Evolutionary conservation across 2,329 filamentous ascomycete species (phyloP).

Genomic region (Phyllosticta capitalensis): DNA sequence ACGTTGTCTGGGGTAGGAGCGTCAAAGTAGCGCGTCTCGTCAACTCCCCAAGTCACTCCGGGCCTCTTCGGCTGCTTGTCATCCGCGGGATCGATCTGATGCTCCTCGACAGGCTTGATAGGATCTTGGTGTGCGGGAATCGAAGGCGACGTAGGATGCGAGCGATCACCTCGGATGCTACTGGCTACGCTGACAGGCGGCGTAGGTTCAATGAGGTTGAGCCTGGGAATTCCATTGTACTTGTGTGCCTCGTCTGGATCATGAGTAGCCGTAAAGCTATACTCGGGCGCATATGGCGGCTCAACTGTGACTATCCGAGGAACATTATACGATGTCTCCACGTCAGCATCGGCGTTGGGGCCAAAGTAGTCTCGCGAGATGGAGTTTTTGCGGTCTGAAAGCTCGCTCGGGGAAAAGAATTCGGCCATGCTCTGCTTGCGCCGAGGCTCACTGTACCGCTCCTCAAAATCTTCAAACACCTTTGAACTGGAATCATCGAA

Average conservation of each 20-base stretch:
- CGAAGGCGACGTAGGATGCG: constrained; percentile 25
- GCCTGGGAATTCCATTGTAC: constrained; percentile 41
- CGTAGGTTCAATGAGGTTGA: constrained; percentile 50
- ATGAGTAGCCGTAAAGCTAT: constrained; percentile 31
- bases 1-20: constrained; percentile 35
- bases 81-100: constrained; percentile 17
- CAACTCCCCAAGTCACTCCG: constrained; percentile 39
- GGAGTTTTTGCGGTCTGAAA: constrained; percentile 26
- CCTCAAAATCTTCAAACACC: constrained; percentile 34
- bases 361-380: constrained; percentile 12
- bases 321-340: constrained; percentile 32
- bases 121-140: constrained; percentile 12
- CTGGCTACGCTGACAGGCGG: constrained; percentile 42
- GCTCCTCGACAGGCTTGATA: constrained; percentile 14
- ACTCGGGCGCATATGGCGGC: constrained; percentile 29
- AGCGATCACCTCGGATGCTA: constrained; percentile 23
- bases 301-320: constrained; percentile 22
- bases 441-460: constrained; percentile 30
- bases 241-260: constrained; percentile 25
- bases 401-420: constrained; percentile 39
- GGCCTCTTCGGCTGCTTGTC: constrained; percentile 18
- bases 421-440: constrained; percentile 30
- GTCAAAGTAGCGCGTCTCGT: constrained; percentile 39
- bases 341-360: constrained; percentile 35
- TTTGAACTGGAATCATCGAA: constrained; percentile 17